These are phyloP conservation scores for Hypomontagnella monticulosa DNA, from an alignment of 495 filamentous ascomycete species.

Conservation along the genomic window DNA sequence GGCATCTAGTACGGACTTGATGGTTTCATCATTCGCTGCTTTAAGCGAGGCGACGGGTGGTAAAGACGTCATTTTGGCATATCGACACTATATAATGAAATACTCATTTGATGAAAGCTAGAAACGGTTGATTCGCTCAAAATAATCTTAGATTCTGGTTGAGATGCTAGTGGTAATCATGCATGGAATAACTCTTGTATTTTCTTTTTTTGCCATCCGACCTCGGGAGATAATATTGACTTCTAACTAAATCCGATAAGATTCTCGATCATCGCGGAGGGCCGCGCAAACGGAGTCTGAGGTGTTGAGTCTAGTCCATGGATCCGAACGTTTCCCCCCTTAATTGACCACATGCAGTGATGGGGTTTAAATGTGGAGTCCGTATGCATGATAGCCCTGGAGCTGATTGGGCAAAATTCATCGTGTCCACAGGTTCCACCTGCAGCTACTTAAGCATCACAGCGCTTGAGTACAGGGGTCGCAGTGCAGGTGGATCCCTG, in stretches of 20 bases:
- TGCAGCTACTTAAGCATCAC: not conserved
- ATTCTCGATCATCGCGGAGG: conserved; percentile 1
- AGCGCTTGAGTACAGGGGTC: too few relatives aligned
- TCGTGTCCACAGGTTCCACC: not conserved
- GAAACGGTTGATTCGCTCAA: not conserved
- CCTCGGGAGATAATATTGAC: too few relatives aligned
- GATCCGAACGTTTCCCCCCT: too few relatives aligned
- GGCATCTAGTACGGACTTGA: conserved; percentile 70
- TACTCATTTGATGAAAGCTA: not conserved
- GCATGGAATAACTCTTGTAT: not conserved
- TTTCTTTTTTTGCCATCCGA: not conserved
- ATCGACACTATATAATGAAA: not conserved
- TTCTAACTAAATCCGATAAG: too few relatives aligned
- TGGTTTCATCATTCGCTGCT: conserved; percentile 20
- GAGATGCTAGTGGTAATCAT: not conserved
- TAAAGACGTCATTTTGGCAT: conserved; percentile 24
- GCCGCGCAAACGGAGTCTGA: not conserved
- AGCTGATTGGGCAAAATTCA: too few relatives aligned
- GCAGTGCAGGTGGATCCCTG: not conserved
- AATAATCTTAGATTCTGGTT: not conserved
- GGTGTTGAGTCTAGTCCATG: too few relatives aligned
- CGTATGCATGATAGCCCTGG: not conserved
- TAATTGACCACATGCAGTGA: too few relatives aligned
- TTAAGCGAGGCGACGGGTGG: conserved; percentile 37
- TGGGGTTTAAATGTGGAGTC: conserved; percentile 4